A percentile compares a stretch with the other conserved stretches of the same genome.
These are phyloP conservation scores for Coriolopsis trogii DNA, from an alignment of 1,284 basidiomycete species.

Conservation along the genomic window DNA sequence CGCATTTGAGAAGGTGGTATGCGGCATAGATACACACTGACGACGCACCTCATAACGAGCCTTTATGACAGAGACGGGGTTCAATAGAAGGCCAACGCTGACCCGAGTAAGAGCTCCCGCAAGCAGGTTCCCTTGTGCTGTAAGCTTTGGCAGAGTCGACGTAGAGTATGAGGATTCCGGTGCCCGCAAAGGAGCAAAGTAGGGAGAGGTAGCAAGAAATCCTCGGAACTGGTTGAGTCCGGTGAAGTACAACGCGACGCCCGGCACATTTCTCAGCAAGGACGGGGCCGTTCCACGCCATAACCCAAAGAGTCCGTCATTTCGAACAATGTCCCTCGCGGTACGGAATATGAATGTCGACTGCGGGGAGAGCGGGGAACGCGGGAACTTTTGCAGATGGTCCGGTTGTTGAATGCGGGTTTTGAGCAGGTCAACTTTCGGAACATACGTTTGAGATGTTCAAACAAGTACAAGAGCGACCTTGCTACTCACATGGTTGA, in stretches of 20 bases:
- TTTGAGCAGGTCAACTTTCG: constrained; percentile 88
- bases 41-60: constrained; percentile 86
- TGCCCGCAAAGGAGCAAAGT: constrained; percentile 52
- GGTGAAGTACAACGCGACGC: constrained; percentile 92
- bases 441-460: too few species aligned
- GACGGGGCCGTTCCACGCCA: constrained; percentile 91
- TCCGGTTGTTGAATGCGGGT: constrained; percentile 85
- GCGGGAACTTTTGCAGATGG: constrained; percentile 41
- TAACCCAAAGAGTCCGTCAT: constrained; percentile 68
- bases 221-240: constrained; percentile 79
- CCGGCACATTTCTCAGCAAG: constrained; percentile 86
- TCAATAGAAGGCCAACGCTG: constrained; percentile 85
- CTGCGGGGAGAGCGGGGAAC: constrained; percentile 22
- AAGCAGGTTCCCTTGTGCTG: constrained; percentile 82
- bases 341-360: constrained; percentile 46
- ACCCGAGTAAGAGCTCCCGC: constrained; percentile 89
- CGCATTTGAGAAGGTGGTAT: neutral
- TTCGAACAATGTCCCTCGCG: constrained; percentile 59
- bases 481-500: constrained; percentile 77
- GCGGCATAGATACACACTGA: neutral
- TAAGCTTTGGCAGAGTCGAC: constrained; percentile 78
- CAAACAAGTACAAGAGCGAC: too few species aligned
- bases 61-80: constrained; percentile 94
- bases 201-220: constrained; percentile 66
- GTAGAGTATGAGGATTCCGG: constrained; percentile 31